These are phyloP conservation scores for Medicago arabica DNA, from an alignment of 306 rosid genomes.

Conservation along the genomic window DNA sequence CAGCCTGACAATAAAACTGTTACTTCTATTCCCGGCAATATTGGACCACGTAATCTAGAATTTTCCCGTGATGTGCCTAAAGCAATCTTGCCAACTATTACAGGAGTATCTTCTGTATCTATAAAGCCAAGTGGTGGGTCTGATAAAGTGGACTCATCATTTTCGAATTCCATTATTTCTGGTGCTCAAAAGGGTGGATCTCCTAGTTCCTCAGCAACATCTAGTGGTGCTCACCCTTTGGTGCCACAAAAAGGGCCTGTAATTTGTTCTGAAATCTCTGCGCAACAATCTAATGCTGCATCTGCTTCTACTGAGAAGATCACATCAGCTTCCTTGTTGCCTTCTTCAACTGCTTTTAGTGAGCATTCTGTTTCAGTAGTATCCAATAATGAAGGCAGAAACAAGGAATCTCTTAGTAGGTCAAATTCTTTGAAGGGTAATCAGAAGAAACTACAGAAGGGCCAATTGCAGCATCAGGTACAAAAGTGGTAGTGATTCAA, in stretches of 20 bases:
- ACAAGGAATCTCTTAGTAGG: constrained; percentile 60
- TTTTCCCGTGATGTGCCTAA: constrained; percentile 56
- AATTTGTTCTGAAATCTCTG: constrained; percentile 40
- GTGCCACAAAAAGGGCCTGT: constrained; percentile 51
- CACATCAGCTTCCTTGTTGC: constrained; percentile 38
- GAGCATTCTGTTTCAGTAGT: constrained; percentile 52
- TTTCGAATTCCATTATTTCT: constrained; percentile 50
- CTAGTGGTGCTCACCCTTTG: constrained; percentile 50
- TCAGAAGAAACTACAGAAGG: constrained; percentile 63
- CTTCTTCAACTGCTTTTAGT: constrained; percentile 42
- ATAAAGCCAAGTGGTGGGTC: constrained; percentile 58
- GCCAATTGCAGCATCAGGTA: constrained; percentile 69
- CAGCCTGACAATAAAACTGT: constrained; percentile 57
- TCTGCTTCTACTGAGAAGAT: constrained; percentile 51
- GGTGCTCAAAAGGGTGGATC: constrained; percentile 56
- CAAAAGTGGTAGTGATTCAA: constrained; percentile 12
- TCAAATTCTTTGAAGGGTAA: constrained; percentile 70
- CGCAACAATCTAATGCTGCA: constrained; percentile 45
- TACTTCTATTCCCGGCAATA: constrained; percentile 46
- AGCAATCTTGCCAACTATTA: constrained; percentile 46
- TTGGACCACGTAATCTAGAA: constrained; percentile 55
- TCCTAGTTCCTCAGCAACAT: constrained; percentile 44
- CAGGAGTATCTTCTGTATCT: constrained; percentile 52
- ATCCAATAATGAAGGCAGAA: constrained; percentile 50
- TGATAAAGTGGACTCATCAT: constrained; percentile 44